phyloP scores from a whole-genome alignment of 441 rosid genomes.

The Iberis amara region DNA sequence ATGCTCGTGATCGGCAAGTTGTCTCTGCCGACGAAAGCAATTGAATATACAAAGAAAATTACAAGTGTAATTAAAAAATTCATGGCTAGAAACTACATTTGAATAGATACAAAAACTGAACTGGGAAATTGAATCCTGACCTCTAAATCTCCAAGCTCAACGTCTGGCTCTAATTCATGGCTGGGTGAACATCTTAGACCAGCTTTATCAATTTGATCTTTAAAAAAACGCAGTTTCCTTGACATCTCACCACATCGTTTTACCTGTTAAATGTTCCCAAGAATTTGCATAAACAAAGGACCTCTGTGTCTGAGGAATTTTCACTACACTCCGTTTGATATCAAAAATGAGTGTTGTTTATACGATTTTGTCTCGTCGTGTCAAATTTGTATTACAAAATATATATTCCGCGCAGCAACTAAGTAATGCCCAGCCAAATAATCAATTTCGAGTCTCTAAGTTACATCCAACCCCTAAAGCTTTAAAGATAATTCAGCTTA shows the following conservation, averaged over 20 bases:
- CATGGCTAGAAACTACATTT: neutral
- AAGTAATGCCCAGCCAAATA: too few species aligned
- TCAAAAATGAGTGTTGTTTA: neutral
- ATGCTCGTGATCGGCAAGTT: conserved; percentile 88
- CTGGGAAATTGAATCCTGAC: conserved; percentile 35
- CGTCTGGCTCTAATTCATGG: conserved; percentile 63
- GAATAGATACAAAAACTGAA: conserved; percentile 16
- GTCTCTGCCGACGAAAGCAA: conserved; percentile 47
- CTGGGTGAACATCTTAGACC: conserved; percentile 56
- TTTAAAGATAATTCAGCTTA: too few species aligned
- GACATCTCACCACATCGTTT: conserved; percentile 98
- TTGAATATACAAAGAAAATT: conserved; percentile 20
- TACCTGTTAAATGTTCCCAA: conserved; percentile 50
- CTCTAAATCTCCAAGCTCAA: conserved; percentile 92
- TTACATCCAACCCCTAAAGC: too few species aligned
- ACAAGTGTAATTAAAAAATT: conserved; percentile 22
- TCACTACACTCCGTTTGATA: conserved; percentile 1
- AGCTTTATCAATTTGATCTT: conserved; percentile 89
- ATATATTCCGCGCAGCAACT: too few species aligned
- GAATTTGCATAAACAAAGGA: conserved; percentile 26
- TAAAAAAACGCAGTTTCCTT: conserved; percentile 81
- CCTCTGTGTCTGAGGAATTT: conserved; percentile 9
- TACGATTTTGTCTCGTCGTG: conserved; percentile 10
- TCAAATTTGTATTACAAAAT: too few species aligned
- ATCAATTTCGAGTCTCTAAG: too few species aligned